phyloP scores from a whole-genome alignment of 768 basidiomycete genomes.

The Kwoniella dejecticola region DNA sequence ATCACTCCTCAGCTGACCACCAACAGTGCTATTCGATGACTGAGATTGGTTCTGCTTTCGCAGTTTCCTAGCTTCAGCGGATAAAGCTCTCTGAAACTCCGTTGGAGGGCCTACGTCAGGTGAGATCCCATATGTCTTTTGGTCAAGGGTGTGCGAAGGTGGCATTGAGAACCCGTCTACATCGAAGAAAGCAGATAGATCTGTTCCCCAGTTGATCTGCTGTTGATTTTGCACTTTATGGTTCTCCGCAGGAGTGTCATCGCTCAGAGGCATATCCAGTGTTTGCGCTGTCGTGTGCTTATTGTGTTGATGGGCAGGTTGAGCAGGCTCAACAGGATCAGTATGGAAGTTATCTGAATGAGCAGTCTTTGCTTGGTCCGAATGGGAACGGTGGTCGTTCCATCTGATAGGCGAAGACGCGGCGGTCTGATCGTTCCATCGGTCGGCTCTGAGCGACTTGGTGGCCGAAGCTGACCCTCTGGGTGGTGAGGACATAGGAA shows the following conservation, averaged over 20 bases:
- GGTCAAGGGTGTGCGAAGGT: not conserved
- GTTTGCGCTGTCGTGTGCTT: slow-evolving; percentile 26
- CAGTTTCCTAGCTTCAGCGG: slow-evolving; percentile 1
- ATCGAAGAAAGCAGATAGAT: slow-evolving; percentile 46
- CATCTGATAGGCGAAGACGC: slow-evolving; percentile 22
- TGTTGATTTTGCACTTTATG: not conserved
- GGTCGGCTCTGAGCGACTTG: slow-evolving; percentile 22
- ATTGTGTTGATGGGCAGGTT: slow-evolving; percentile 1
- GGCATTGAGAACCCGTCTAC: slow-evolving; percentile 31
- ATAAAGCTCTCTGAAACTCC: slow-evolving; percentile 15
- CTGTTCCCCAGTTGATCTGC: slow-evolving; percentile 35
- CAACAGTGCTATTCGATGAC: not conserved
- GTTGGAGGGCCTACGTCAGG: slow-evolving; percentile 4
- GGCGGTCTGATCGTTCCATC: slow-evolving; percentile 1
- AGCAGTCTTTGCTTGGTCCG: slow-evolving; percentile 2
- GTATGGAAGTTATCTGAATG: slow-evolving; percentile 34
- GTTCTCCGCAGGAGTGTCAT: slow-evolving; percentile 26
- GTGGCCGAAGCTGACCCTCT: slow-evolving; percentile 27
- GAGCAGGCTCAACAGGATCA: slow-evolving; percentile 19
- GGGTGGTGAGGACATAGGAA: slow-evolving; percentile 28
- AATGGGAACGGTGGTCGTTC: not conserved
- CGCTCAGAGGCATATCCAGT: slow-evolving; percentile 42
- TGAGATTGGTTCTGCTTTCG: not conserved
- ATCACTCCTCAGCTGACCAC: not conserved
- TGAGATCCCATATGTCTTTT: slow-evolving; percentile 8